Percentiles rank a stretch among this genome's conserved stretches.
These are phyloP conservation scores for Citrus glauca DNA, from an alignment of 345 rosid genomes.

Conservation along the genomic window DNA sequence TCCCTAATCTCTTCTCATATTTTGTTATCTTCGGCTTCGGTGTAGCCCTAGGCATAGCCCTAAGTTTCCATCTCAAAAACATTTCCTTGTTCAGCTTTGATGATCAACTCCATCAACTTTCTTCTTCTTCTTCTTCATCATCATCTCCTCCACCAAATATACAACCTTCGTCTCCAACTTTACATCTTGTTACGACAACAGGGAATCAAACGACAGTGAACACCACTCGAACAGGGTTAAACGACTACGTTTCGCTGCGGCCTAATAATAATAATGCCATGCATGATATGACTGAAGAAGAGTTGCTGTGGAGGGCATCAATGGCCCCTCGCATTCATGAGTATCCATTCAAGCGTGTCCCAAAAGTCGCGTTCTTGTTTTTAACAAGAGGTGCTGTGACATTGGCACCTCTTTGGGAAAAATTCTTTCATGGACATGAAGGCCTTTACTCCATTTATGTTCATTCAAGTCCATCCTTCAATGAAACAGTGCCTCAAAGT, in stretches of 20 bases:
- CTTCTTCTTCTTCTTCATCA: background rate
- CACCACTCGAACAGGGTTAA: background rate
- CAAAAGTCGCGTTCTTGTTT: constrained; percentile 82
- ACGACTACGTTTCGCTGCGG: constrained; percentile 27
- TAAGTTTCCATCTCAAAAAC: constrained; percentile 30
- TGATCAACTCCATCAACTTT: constrained; percentile 28
- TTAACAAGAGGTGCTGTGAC: constrained; percentile 67
- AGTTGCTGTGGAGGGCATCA: constrained; percentile 55
- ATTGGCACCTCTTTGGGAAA: constrained; percentile 83
- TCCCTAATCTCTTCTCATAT: constrained; percentile 28
- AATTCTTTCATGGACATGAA: constrained; percentile 65
- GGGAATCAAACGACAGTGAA: background rate
- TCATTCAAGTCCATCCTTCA: constrained; percentile 61
- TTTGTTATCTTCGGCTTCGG: constrained; percentile 45
- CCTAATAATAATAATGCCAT: background rate
- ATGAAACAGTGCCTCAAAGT: constrained; percentile 26
- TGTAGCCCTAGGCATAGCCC: constrained; percentile 37
- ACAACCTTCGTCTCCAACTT: constrained; percentile 5
- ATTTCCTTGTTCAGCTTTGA: constrained; percentile 25
- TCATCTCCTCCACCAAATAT: background rate
- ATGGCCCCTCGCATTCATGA: constrained; percentile 30
- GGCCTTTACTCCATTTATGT: constrained; percentile 62
- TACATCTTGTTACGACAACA: background rate
- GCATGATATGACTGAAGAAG: constrained; percentile 67
- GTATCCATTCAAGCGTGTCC: constrained; percentile 40